Evolutionary conservation across 805 yeast species (phyloP), one percentile per base, ranked within the genome.

Genomic region (Limtongia smithiae): DNA sequence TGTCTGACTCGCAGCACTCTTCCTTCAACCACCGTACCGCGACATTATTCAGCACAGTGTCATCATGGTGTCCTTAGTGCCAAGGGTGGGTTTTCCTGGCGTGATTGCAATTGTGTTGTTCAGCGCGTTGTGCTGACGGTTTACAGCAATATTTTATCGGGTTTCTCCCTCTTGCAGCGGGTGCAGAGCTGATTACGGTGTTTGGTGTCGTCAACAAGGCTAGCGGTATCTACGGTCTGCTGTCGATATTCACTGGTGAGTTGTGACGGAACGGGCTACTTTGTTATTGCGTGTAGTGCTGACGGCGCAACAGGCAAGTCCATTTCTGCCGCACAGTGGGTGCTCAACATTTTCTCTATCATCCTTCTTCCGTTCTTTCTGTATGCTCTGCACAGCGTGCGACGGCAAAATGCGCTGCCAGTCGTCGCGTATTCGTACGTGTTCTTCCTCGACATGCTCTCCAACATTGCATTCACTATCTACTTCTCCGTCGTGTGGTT

Each of bases 121-220:
- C 40, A 9, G 20, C 8, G 15, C 4, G 22, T 32, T 22, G 12
- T 31, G 37, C 15, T 34, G 20, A 30, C 33, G 7, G 15, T n/a
- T 30, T 14, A 12, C 32, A 46, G 54, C 46, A 55, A 41, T 38
- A 39, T 30, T 87, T 87, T 65, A 64, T 86, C n/a, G 81, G 82
- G 12, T 62, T 76, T 44, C 68, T 87, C 3, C 96, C 97, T 4
- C 75, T 91, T 22, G 87, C 84, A 62, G 74, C 85, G 21, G 97
- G 97, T 12, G 95, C 89, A 21, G 97, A 91, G 65, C 65, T 87
- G 1, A 78, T 84, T 18, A 72, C 89, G 4, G 83, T 86, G 1
- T 72, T 85, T 32, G 84, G 90, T 14, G 76, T 89, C 32, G 74
- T 90, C 55, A 91, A 91, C 71, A 90, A 90, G 65, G 86, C 90